A percentile compares a stretch with the other conserved stretches of the same genome.
phyloP scores from a whole-genome alignment of 192 early-diverging fungal species.

The Podila minutissima region DNA sequence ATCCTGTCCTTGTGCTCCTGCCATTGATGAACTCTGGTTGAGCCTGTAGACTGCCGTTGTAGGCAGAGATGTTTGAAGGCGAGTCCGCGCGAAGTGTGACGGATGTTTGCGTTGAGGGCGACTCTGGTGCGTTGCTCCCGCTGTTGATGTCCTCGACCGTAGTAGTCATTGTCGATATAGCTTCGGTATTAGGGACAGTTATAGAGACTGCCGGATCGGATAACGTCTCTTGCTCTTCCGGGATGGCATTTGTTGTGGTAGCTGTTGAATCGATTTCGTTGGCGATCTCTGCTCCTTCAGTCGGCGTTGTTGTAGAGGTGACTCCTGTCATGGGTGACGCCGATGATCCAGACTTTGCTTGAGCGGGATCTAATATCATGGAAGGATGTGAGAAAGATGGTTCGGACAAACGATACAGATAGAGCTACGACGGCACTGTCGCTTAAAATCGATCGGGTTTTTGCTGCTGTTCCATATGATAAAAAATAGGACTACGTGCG shows the following conservation, averaged over 20 bases:
- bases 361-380: background rate
- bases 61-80: background rate
- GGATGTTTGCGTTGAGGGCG: background rate
- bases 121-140: background rate
- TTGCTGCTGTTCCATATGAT: too few relatives aligned
- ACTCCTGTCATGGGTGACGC: background rate
- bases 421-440: too few relatives aligned
- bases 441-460: too few relatives aligned
- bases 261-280: background rate
- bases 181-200: too few relatives aligned
- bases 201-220: too few relatives aligned
- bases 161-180: too few relatives aligned
- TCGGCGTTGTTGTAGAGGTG: background rate
- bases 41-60: constrained; percentile 1
- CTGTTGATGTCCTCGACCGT: background rate
- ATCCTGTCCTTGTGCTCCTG: constrained; percentile 46
- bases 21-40: constrained; percentile 35
- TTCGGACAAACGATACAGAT: background rate
- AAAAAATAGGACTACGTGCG: too few relatives aligned
- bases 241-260: too few relatives aligned
- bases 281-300: background rate
- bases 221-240: too few relatives aligned
- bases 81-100: background rate
- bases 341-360: background rate
- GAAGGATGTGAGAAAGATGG: background rate